Percentiles rank a stretch among this genome's conserved stretches.
These are phyloP conservation scores for Leptographium galeiforme DNA, from an alignment of 2,329 filamentous ascomycete genomes.

Conservation along the genomic window DNA sequence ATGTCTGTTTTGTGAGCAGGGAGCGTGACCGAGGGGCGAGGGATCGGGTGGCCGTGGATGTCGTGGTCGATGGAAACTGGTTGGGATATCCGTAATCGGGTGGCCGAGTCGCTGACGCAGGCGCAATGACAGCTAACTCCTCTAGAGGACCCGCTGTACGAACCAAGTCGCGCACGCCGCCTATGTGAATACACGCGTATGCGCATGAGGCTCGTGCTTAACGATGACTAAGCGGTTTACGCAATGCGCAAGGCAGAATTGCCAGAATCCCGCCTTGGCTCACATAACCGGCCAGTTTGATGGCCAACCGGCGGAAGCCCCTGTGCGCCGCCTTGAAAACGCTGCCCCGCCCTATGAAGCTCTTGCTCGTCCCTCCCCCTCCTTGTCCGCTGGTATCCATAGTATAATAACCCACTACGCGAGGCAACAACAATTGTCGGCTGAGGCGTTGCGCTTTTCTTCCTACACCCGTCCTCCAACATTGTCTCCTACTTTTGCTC, in stretches of 20 bases:
- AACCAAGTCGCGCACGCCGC: neutral
- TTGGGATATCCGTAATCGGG: neutral
- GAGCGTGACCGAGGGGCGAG: too few species aligned
- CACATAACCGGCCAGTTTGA: neutral
- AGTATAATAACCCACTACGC: conserved; percentile 2
- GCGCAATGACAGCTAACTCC: neutral
- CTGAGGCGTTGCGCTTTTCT: conserved; percentile 1
- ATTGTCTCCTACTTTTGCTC: neutral
- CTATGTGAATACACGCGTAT: neutral
- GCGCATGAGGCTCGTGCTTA: too few species aligned
- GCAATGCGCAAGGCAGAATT: neutral
- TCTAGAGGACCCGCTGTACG: neutral
- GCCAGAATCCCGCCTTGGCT: too few species aligned
- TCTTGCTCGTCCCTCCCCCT: neutral
- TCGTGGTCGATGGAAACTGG: neutral
- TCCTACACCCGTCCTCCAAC: neutral
- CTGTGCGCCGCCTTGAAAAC: neutral
- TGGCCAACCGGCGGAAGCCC: neutral
- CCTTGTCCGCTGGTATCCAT: neutral
- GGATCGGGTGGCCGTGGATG: neutral
- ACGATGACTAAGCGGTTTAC: neutral
- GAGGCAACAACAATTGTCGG: conserved; percentile 1
- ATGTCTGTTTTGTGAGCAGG: neutral
- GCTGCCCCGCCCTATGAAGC: conserved; percentile 1
- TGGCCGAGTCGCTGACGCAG: conserved; percentile 5